phyloP scores from a whole-genome alignment of 305 asterid genomes.

The Nicotiana rustica region DNA sequence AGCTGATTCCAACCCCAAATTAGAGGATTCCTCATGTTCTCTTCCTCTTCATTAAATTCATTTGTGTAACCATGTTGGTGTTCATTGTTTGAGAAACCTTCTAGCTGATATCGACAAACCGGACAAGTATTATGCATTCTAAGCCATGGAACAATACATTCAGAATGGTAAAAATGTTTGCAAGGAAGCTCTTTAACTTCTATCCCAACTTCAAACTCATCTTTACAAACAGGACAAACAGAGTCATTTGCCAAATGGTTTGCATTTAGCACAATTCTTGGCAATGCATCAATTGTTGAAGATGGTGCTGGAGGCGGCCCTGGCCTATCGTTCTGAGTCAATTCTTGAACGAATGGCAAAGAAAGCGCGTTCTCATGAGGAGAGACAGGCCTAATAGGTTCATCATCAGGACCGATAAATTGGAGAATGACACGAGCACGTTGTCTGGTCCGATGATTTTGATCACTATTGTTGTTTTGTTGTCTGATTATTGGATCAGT shows the following conservation, averaged over 20 bases:
- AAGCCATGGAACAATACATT: slow-evolving; percentile 89
- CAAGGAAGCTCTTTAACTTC: slow-evolving; percentile 77
- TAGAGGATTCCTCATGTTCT: slow-evolving; percentile 24
- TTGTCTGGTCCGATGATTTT: slow-evolving; percentile 35
- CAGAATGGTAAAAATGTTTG: slow-evolving; percentile 78
- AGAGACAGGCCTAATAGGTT: slow-evolving; percentile 50
- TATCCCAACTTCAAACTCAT: slow-evolving; percentile 74
- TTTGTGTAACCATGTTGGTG: slow-evolving; percentile 43
- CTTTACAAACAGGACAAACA: slow-evolving; percentile 83
- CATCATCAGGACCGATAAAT: slow-evolving; percentile 64
- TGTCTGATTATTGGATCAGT: slow-evolving; percentile 52
- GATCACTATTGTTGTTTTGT: slow-evolving; percentile 22
- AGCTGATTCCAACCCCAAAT: slow-evolving; percentile 64
- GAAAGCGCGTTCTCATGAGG: slow-evolving; percentile 33
- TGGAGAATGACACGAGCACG: slow-evolving; percentile 58
- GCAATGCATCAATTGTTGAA: slow-evolving; percentile 56
- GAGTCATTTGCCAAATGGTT: slow-evolving; percentile 55
- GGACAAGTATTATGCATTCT: slow-evolving; percentile 79
- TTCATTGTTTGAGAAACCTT: slow-evolving; percentile 39
- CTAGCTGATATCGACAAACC: slow-evolving; percentile 71
- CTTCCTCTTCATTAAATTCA: slow-evolving; percentile 23
- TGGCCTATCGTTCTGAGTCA: slow-evolving; percentile 49
- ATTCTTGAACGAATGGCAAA: slow-evolving; percentile 41
- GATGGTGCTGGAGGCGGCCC: slow-evolving; percentile 56
- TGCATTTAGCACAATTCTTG: slow-evolving; percentile 50